Base-by-base conservation (phyloP, 176 grass and related monocot genomes). In the Raddia distichophylla region DNA sequence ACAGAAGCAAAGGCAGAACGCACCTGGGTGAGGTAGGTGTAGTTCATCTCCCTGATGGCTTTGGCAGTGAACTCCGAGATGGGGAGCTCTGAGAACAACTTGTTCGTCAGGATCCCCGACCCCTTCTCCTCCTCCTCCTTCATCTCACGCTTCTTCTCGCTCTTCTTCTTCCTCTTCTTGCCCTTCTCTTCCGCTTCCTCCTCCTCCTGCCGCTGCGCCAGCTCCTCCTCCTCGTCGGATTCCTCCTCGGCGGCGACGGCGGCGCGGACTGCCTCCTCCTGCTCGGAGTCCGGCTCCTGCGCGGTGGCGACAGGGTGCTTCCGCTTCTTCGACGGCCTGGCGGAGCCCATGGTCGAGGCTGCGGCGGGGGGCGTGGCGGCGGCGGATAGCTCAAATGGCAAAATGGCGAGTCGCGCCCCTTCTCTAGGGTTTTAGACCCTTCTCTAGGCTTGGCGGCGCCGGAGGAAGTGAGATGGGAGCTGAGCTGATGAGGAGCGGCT, bases 11-110 rank as follows among this genome's bases (percentile, higher is more conserved):
- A 22, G 46, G 1, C 40, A 40, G 8, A 6, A 3, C 8, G 37
- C 8, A 95, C 93, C 87, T 95, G 93, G 17, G 87, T 92, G 53
- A 92, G 91, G 71, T 91, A 73, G 54, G 83, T 89, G 64, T 86
- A 92, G 66, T 87, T 91, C 93, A 95, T 95, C 83, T 95, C 93
- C 17, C 49, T 65, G 75, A 95, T 80, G 52, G 93, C 85, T 19
- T 60, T 90, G 58, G 88, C 64, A 15, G 93, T 95, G 48, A 32
- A 81, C 78, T 90, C 82, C 13, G 93, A 95, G 27, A 95, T 71
- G 75, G 82, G 84, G 63, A 95, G 90, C 66, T 84, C 81, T 5
- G 90, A 92, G 88, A 95, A 95, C 19, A 74, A 35, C 75, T 88
- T 82, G 71, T 80, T 81, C 14, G 87, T 86, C 42, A 87, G 74